These are phyloP conservation scores for Smithsoniella earleae DNA, from an alignment of 163 green algal species.

Conservation along the genomic window DNA sequence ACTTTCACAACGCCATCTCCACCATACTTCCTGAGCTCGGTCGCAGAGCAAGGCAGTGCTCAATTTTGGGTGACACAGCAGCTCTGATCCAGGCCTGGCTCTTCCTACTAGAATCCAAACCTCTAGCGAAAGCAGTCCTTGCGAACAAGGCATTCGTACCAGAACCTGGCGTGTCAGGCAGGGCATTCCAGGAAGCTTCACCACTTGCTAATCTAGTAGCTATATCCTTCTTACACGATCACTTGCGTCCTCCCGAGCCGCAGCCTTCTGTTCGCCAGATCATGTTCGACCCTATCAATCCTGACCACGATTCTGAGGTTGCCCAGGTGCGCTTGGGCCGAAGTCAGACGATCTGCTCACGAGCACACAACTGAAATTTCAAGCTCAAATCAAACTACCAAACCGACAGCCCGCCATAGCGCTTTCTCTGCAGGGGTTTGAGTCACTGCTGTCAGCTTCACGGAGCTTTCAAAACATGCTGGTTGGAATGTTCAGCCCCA, in stretches of 20 bases:
- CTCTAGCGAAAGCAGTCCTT: neutral
- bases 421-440: slow-evolving; percentile 14
- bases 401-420: too few relatives aligned
- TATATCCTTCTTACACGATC: slow-evolving; percentile 15
- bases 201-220: neutral
- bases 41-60: neutral
- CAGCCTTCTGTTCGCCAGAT: slow-evolving; percentile 21
- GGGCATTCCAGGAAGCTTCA: neutral
- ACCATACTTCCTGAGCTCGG: slow-evolving; percentile 10
- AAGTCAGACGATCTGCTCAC: neutral
- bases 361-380: too few relatives aligned
- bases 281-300: neutral
- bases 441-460: neutral
- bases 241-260: too few relatives aligned
- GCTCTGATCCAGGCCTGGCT: slow-evolving; percentile 21
- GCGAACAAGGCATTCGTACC: neutral
- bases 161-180: neutral
- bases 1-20: neutral
- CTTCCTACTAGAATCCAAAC: slow-evolving; percentile 10
- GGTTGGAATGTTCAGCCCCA: neutral
- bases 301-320: neutral
- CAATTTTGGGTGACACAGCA: slow-evolving; percentile 10
- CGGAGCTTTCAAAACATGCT: neutral
- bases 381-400: too few relatives aligned
- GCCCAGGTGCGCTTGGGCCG: neutral